These are phyloP conservation scores for Fraxinus baroniana DNA, from an alignment of 305 asterid genomes.

Conservation along the genomic window DNA sequence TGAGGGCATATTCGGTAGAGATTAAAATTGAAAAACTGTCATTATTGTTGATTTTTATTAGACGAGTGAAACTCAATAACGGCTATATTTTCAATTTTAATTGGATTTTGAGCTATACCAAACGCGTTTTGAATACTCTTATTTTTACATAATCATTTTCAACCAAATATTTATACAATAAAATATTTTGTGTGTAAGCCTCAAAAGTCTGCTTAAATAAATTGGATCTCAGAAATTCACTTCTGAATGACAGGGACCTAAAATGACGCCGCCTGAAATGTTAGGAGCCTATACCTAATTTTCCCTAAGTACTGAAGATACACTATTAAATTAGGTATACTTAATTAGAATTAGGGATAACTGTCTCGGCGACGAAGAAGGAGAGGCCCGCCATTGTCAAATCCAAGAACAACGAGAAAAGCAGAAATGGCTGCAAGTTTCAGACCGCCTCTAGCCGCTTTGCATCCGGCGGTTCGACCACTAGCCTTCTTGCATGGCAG, in stretches of 20 bases:
- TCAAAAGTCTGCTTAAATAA: not conserved
- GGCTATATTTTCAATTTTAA: no score
- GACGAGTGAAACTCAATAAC: no score
- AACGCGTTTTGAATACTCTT: no score
- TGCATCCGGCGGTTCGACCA: slow-evolving; percentile 51
- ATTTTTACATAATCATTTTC: no score
- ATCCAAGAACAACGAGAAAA: not conserved
- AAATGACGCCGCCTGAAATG: not conserved
- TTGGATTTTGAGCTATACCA: no score
- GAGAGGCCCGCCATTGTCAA: not conserved
- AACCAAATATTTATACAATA: no score
- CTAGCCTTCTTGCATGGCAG: slow-evolving; percentile 22
- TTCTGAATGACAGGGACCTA: not conserved
- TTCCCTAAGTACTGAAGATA: not conserved
- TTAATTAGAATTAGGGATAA: no score
- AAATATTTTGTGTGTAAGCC: no score
- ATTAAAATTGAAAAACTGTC: no score
- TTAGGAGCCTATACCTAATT: not conserved
- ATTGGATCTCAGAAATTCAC: not conserved
- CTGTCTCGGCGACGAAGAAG: not conserved
- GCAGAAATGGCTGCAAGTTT: slow-evolving; percentile 27
- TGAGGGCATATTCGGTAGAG: no score
- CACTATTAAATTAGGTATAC: not conserved
- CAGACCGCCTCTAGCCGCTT: slow-evolving; percentile 24
- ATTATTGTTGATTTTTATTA: no score